Evolutionary conservation across 2,329 filamentous ascomycete genomes (phyloP).

Genomic region (Hymenoscyphus occultus): DNA sequence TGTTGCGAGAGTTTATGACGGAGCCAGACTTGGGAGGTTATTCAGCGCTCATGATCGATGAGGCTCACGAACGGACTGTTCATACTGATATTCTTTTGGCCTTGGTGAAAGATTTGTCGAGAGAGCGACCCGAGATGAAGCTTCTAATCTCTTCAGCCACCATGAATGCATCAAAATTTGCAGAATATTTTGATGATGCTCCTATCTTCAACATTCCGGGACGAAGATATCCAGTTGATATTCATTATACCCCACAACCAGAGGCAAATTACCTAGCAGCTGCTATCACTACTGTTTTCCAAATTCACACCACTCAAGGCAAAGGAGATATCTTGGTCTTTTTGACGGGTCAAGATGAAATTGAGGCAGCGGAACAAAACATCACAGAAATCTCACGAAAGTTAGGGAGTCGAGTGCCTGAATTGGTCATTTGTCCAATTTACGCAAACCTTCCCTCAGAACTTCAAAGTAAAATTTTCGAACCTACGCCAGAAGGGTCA

Average conservation of each 20-base stretch:
- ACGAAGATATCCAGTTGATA: conserved; percentile 82
- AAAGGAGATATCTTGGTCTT: conserved; percentile 92
- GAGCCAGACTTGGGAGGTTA: conserved; percentile 82
- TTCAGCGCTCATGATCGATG: conserved; percentile 90
- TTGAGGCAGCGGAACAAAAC: conserved; percentile 81
- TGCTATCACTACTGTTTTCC: conserved; percentile 88
- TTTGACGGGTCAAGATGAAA: conserved; percentile 93
- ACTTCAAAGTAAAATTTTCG: conserved; percentile 89
- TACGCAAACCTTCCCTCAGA: conserved; percentile 93
- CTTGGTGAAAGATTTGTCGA: conserved; percentile 82
- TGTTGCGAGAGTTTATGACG: conserved; percentile 84
- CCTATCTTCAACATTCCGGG: conserved; percentile 96
- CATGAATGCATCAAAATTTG: conserved; percentile 90
- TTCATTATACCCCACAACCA: conserved; percentile 84
- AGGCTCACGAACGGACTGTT: conserved; percentile 91
- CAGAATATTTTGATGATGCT: conserved; percentile 84
- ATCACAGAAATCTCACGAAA: conserved; percentile 84
- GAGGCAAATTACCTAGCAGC: conserved; percentile 93
- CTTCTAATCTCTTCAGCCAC: conserved; percentile 92
- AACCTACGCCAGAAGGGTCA: conserved; percentile 79
- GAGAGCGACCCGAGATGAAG: conserved; percentile 80
- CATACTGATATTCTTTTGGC: conserved; percentile 88
- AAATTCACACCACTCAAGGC: conserved; percentile 85
- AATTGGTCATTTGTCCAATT: conserved; percentile 88
- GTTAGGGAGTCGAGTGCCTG: conserved; percentile 77